Evolutionary conservation across 1,284 basidiomycete species (phyloP).

Genomic region (Taiwanofungus camphoratus): DNA sequence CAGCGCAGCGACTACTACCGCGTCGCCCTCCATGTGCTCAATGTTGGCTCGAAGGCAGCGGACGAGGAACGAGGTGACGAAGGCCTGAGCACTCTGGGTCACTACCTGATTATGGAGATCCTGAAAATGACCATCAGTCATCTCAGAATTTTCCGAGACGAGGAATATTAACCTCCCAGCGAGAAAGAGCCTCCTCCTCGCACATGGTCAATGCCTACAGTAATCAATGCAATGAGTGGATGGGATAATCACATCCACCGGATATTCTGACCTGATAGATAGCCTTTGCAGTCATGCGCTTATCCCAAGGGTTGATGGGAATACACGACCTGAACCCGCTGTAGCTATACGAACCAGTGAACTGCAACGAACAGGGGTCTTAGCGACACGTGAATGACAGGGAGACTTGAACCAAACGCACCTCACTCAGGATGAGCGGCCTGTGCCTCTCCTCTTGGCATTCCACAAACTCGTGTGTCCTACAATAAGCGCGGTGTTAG

Average conservation of each 20-base stretch:
- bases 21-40: conserved; percentile 47
- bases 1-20: conserved; percentile 39
- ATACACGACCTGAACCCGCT: conserved; percentile 84
- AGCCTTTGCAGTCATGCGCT: conserved; percentile 66
- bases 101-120: conserved; percentile 83
- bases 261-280: conserved; percentile 48
- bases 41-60: conserved; percentile 65
- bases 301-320: conserved; percentile 81
- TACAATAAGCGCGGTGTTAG: too few relatives aligned
- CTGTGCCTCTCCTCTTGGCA: conserved; percentile 68
- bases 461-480: conserved; percentile 82
- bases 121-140: conserved; percentile 21
- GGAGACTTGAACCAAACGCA: too few relatives aligned
- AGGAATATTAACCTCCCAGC: conserved; percentile 70
- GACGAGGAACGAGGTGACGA: conserved; percentile 75
- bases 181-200: conserved; percentile 62
- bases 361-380: conserved; percentile 40
- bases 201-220: conserved; percentile 67
- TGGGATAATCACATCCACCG: too few relatives aligned
- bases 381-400: too few relatives aligned
- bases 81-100: conserved; percentile 84
- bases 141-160: background rate
- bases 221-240: conserved; percentile 2
- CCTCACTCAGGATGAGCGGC: conserved; percentile 75
- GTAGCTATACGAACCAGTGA: conserved; percentile 83